Evolutionary conservation across 495 filamentous ascomycete species (phyloP).

Genomic region (Penicillium manginii): DNA sequence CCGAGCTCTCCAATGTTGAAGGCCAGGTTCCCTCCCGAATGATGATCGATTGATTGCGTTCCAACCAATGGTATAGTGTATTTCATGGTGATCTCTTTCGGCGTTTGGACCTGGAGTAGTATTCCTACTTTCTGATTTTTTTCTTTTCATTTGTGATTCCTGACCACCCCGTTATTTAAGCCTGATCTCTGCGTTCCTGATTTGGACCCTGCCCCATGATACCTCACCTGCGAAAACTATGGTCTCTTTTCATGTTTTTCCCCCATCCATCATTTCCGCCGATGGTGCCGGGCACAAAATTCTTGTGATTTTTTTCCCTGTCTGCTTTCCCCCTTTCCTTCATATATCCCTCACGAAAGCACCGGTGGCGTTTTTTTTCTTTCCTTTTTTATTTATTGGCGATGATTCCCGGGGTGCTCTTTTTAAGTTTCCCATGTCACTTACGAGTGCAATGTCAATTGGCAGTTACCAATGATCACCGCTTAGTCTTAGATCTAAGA

Average conservation of each 20-base stretch:
- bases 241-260: background rate
- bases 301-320: slow-evolving; percentile 24
- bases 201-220: slow-evolving; percentile 38
- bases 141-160: slow-evolving; percentile 14
- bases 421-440: slow-evolving; percentile 24
- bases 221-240: slow-evolving; percentile 32
- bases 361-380: slow-evolving; percentile 25
- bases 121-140: slow-evolving; percentile 11
- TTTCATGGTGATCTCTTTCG: slow-evolving; percentile 21
- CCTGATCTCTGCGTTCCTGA: slow-evolving; percentile 27
- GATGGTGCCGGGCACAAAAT: slow-evolving; percentile 18
- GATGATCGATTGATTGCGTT: slow-evolving; percentile 75
- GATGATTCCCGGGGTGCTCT: slow-evolving; percentile 29
- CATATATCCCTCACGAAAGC: slow-evolving; percentile 31
- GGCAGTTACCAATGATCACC: slow-evolving; percentile 21
- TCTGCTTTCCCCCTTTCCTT: slow-evolving; percentile 10
- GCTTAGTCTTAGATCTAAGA: slow-evolving; percentile 17
- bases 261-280: background rate
- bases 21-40: slow-evolving; percentile 67
- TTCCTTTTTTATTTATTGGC: slow-evolving; percentile 5
- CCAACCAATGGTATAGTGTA: slow-evolving; percentile 9
- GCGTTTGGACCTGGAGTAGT: slow-evolving; percentile 22
- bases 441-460: slow-evolving; percentile 28
- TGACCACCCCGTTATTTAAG: slow-evolving; percentile 25
- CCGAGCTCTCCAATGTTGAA: slow-evolving; percentile 63